Conservation (phyloP, 345 rosid genomes). For the Trapa incisa region DNA sequence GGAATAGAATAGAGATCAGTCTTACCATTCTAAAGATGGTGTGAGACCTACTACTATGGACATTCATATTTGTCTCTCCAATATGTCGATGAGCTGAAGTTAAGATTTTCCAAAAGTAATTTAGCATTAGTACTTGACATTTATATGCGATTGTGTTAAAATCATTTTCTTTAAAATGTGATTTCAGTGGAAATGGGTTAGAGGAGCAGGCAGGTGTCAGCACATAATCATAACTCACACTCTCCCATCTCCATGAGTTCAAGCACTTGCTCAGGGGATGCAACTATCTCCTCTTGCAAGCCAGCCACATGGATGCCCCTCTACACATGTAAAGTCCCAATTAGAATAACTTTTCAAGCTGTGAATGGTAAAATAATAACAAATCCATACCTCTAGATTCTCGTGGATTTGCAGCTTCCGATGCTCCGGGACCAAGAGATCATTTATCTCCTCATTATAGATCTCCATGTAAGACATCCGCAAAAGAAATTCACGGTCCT, state of each 20-base stretch:
- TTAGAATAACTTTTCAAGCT: background rate
- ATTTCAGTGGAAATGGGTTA: background rate
- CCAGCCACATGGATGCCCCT: constrained; percentile 96
- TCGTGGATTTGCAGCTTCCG: constrained; percentile 90
- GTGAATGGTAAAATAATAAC: background rate
- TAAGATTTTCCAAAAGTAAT: background rate
- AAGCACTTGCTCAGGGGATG: constrained; percentile 83
- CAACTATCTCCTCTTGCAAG: constrained; percentile 84
- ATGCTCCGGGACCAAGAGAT: constrained; percentile 83
- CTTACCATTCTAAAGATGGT: constrained; percentile 95
- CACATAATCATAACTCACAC: constrained; percentile 26
- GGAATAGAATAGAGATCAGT: constrained; percentile 2
- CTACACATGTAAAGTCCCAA: constrained; percentile 16
- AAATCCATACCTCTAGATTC: constrained; percentile 49
- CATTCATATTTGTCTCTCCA: constrained; percentile 93
- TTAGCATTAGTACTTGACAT: background rate
- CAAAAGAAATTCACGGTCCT: constrained; percentile 71
- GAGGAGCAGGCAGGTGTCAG: background rate
- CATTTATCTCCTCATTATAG: constrained; percentile 90
- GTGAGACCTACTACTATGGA: constrained; percentile 88
- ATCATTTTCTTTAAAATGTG: background rate
- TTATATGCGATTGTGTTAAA: background rate
- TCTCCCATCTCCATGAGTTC: constrained; percentile 88
- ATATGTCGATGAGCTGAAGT: constrained; percentile 85
- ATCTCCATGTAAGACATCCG: constrained; percentile 97